Base-by-base conservation (phyloP, 2,329 filamentous ascomycete genomes). In the Ceratocystiopsis sp. region DNA sequence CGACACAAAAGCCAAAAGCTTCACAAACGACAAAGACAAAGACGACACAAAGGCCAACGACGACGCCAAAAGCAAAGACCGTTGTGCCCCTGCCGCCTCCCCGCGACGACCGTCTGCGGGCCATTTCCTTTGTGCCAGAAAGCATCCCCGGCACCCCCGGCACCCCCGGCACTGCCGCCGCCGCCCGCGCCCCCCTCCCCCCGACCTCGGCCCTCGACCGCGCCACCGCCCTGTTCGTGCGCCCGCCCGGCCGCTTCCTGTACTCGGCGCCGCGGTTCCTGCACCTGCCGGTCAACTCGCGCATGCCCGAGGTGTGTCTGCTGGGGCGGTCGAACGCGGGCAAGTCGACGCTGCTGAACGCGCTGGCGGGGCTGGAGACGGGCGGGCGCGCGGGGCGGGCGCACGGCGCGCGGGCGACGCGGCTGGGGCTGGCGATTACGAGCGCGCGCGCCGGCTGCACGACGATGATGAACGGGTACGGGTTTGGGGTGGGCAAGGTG, bases 311-410 rank as follows among this genome's bases (percentile, higher is more conserved):
- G 50, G 72, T 93, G 41, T 80, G 84, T 55, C 71, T 93, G 38
- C 75, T 93, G 35, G 85, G 85, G 37, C 85, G 87, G 53, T 86
- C 84, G 50, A 93, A 93, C 56, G 84, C 86, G 37, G 85, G 85
- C 55, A 93, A 93, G 59, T 91, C 84, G 2, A 84, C 84, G 15
- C 81, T 93, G 51, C 78, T 93, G 61, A 93, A 93, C 55, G 80
- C 81, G 16, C 70, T 93, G 33, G 73, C 79, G 2, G 78, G 78
- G 33, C 50, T 53, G 38, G 46, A 41, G 48, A 40, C 46, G 43
- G 44, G 45, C 47, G 45, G 41, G 38, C 15, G 39, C 36, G 57
- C 57, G n/a, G 53, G 57, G 25, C 40, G 39, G 19, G 48, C 45
- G 21, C 55, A 59, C 48, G 55, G 55, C 2, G 42, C 51, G 11